These are phyloP conservation scores for Candida vaughaniae DNA, from an alignment of 805 yeast genomes.

Conservation along the genomic window DNA sequence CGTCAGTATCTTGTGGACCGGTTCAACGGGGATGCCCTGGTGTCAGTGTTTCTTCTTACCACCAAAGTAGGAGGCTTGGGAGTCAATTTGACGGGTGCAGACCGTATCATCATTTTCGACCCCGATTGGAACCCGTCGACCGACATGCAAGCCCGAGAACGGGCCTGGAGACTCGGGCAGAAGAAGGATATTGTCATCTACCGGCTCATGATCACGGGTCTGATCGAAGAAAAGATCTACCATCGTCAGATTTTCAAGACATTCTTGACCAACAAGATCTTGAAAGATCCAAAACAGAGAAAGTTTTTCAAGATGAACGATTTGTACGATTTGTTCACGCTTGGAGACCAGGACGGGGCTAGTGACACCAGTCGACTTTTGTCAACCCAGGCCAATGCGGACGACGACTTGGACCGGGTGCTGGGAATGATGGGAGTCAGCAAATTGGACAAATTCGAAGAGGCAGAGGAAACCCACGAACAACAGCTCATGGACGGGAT, in stretches of 20 bases:
- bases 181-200: slow-evolving; percentile 89
- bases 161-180: slow-evolving; percentile 98
- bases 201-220: slow-evolving; percentile 88
- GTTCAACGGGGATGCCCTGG: slow-evolving; percentile 63
- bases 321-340: slow-evolving; percentile 80
- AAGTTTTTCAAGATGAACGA: slow-evolving; percentile 92
- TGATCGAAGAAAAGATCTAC: slow-evolving; percentile 94
- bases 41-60: slow-evolving; percentile 74
- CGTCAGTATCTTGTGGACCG: slow-evolving; percentile 80
- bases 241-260: slow-evolving; percentile 97
- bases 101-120: slow-evolving; percentile 88
- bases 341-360: slow-evolving; percentile 64
- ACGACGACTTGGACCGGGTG: slow-evolving; percentile 68
- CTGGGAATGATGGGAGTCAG: slow-evolving; percentile 71
- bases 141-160: slow-evolving; percentile 92
- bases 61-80: slow-evolving; percentile 97
- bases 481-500: slow-evolving; percentile 72
- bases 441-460: slow-evolving; percentile 62
- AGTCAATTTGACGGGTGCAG: slow-evolving; percentile 91
- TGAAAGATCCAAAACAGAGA: slow-evolving; percentile 93
- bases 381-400: slow-evolving; percentile 47
- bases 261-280: slow-evolving; percentile 84
- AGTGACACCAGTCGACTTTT: slow-evolving; percentile 39
- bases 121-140: slow-evolving; percentile 99
- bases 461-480: slow-evolving; percentile 43